A percentile compares a stretch with the other conserved stretches of the same genome.
Conservation (phyloP, 176 grass and related monocot genomes). For the Musa itinerans region DNA sequence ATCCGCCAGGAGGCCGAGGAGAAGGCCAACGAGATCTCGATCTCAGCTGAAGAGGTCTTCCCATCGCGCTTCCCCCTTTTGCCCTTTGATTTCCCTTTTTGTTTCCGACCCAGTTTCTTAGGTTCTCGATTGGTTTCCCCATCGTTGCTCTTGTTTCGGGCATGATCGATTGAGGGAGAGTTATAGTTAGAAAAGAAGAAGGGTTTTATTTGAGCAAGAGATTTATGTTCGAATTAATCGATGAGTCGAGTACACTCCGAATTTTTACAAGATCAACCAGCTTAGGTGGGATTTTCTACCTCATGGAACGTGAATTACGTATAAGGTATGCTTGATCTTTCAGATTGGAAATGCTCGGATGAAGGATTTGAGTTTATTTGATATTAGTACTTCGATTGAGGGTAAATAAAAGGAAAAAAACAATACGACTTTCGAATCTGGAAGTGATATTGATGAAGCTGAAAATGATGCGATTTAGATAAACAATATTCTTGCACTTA, state of each 20-base stretch:
- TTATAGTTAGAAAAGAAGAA: neutral
- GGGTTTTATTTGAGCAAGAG: too few relatives aligned
- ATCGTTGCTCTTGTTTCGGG: neutral
- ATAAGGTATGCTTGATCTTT: neutral
- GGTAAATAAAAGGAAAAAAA: too few relatives aligned
- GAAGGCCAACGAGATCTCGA: slow-evolving; percentile 98
- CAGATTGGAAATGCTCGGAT: neutral
- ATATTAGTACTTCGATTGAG: too few relatives aligned
- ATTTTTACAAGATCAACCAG: neutral
- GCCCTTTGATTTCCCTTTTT: neutral
- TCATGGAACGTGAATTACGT: neutral
- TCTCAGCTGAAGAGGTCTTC: slow-evolving; percentile 87
- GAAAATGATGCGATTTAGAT: neutral
- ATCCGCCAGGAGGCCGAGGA: slow-evolving; percentile 99
- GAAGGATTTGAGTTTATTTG: neutral
- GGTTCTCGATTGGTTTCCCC: too few relatives aligned
- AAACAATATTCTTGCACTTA: neutral
- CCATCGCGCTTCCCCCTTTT: neutral
- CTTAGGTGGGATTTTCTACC: neutral
- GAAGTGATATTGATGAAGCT: neutral
- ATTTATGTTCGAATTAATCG: too few relatives aligned
- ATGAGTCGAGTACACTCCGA: too few relatives aligned
- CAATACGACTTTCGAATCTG: too few relatives aligned
- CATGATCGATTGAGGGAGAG: neutral
- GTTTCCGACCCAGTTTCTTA: neutral